Percentiles rank a stretch among this genome's conserved stretches.
Evolutionary conservation across 1,284 basidiomycete genomes (phyloP).

Genomic region (Cerioporus squamosus): DNA sequence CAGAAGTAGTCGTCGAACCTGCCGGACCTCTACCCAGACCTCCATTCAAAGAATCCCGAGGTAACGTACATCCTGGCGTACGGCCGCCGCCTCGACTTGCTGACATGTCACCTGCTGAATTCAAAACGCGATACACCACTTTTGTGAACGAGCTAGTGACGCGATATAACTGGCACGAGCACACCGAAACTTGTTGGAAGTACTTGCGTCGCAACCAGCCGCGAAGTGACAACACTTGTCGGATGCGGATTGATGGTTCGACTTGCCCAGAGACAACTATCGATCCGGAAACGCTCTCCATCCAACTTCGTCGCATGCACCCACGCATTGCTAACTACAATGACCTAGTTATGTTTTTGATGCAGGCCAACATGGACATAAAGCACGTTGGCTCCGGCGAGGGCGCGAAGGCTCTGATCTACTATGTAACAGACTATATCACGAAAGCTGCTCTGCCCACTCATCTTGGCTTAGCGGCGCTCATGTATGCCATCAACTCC

Average conservation of each 20-base stretch:
- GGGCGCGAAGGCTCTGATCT: constrained; percentile 32
- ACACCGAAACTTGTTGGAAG: constrained; percentile 22
- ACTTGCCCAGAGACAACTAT: not conserved
- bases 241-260: constrained; percentile 10
- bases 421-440: not conserved
- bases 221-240: not conserved
- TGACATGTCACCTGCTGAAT: not conserved
- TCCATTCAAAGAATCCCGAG: too few relatives aligned
- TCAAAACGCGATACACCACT: not conserved
- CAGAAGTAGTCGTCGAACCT: not conserved
- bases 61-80: not conserved
- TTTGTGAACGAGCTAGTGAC: constrained; percentile 5
- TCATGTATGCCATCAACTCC: not conserved
- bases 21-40: not conserved
- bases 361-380: constrained; percentile 37
- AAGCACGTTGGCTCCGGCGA: constrained; percentile 36
- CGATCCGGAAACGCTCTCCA: constrained; percentile 3
- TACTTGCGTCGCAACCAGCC: constrained; percentile 1
- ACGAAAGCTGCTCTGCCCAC: constrained; percentile 2
- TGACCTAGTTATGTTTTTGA: constrained; percentile 9
- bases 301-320: constrained; percentile 12
- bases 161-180: constrained; percentile 20
- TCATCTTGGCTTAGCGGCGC: not conserved
- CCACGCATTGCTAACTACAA: constrained; percentile 17
- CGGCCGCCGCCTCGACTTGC: not conserved